Evolutionary conservation across 495 filamentous ascomycete genomes (phyloP), one percentile per base, ranked within the genome.

Genomic region (Clohesyomyces aquaticus): DNA sequence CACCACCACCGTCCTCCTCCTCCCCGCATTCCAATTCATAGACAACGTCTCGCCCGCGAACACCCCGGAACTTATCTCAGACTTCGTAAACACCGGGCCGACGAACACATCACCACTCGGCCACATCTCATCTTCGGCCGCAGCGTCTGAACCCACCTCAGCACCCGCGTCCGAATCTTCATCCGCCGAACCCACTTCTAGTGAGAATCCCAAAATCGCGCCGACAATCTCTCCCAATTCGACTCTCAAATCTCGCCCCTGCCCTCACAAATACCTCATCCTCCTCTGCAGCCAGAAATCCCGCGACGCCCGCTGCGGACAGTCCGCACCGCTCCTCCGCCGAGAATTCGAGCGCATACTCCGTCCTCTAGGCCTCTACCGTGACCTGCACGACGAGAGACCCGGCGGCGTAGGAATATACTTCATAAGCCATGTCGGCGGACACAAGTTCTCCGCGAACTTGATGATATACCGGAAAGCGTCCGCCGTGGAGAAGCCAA

Each of bases 381-480:
- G 95, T 22, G 94, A 98, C 71, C 76, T 93, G 35, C 84, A 91
- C 53, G 94, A 98, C 71, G 85, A 89, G 74, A 74, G 94, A 42
- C 88, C 91, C 0, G 93, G 93, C 16, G 94, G 95, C 1, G 93
- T 95, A 2, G 93, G 91, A 1, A 88, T 98, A 53, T 93, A 97
- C 70, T 98, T 98, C 72, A 91, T 98, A 68, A 92, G 86, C 66
- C 94, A 98, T 72, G 91, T 97, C 0, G 94, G 94, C 11, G 94
- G 94, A 0, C 94, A 98, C 72, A 95, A 96, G 76, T 98, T 91
- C 73, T 83, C 85, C 6, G 94, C 93, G 1, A 98, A 98, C 69
- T 82, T 96, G 68, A 87, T 98, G 75, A 78, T 98, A 0, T 98
- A 98, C 71, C 82, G 94, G 6, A 79, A 87, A 28, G 79, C 79